These are phyloP conservation scores for Dioszegia hungarica DNA, from an alignment of 768 basidiomycete species.

Conservation along the genomic window DNA sequence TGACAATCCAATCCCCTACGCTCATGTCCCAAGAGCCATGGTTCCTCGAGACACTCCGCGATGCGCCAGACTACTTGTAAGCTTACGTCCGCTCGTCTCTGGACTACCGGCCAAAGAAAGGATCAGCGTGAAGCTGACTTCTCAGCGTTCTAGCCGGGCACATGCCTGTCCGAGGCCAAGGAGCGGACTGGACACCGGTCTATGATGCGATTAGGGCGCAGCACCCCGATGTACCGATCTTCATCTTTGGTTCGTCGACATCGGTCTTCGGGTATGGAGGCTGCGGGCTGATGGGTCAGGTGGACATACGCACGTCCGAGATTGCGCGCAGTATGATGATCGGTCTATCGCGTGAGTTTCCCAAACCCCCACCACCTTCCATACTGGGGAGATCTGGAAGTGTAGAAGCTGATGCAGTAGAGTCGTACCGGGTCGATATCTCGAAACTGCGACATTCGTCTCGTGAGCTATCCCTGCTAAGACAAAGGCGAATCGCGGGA, in stretches of 20 bases:
- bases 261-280: neutral
- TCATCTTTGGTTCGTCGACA: conserved; percentile 64
- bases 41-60: conserved; percentile 73
- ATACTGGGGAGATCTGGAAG: too few relatives aligned
- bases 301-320: conserved; percentile 74
- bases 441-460: conserved; percentile 74
- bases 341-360: conserved; percentile 71
- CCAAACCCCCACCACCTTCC: too few relatives aligned
- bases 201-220: conserved; percentile 67
- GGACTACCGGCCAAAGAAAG: too few relatives aligned
- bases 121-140: neutral
- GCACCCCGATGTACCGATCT: conserved; percentile 70
- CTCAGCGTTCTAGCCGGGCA: conserved; percentile 56
- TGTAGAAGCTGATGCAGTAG: conserved; percentile 13
- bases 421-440: conserved; percentile 60
- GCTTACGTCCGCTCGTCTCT: conserved; percentile 1
- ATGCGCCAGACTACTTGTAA: conserved; percentile 73
- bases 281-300: conserved; percentile 4
- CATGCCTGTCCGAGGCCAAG: conserved; percentile 65
- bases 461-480: conserved; percentile 44
- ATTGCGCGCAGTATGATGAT: conserved; percentile 68
- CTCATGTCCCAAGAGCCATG: conserved; percentile 76
- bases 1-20: conserved; percentile 67
- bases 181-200: conserved; percentile 60
- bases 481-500: neutral